Evolutionary conservation across 805 yeast genomes (phyloP).

Genomic region (Middelhovenomyces tepae): DNA sequence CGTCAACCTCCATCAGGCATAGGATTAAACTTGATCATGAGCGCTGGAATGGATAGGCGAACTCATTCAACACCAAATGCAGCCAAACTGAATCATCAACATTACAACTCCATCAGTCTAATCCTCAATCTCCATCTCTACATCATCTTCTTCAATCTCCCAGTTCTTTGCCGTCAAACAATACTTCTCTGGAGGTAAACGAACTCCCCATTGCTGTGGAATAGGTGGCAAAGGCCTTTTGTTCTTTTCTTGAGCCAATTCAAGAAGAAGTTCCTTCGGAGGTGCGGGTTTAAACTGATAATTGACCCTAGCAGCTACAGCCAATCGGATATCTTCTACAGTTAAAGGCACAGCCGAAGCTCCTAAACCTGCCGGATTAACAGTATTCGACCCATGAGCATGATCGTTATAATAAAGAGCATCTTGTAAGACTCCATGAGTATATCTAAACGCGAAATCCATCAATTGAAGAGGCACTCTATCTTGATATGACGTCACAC

Average conservation of each 20-base stretch:
- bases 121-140: constrained; percentile 15
- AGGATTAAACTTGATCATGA: too few species aligned
- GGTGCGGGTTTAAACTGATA: constrained; percentile 94
- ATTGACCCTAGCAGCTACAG: constrained; percentile 89
- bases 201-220: constrained; percentile 81
- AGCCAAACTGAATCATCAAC: too few species aligned
- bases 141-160: constrained; percentile 47
- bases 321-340: constrained; percentile 85
- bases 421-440: constrained; percentile 78
- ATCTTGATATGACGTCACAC: constrained; percentile 85
- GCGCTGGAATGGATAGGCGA: too few species aligned
- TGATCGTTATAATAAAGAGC: constrained; percentile 87
- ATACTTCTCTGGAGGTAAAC: constrained; percentile 96
- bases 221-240: constrained; percentile 85
- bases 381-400: constrained; percentile 27
- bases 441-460: constrained; percentile 91
- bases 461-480: constrained; percentile 91
- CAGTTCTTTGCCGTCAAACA: constrained; percentile 81
- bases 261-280: constrained; percentile 84
- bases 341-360: constrained; percentile 43
- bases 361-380: constrained; percentile 30
- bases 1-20: too few species aligned
- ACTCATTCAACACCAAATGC: too few species aligned
- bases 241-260: constrained; percentile 87
- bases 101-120: too few species aligned